phyloP scores from a whole-genome alignment of 2,329 filamentous ascomycete species.

The Talaromyces funiculosus region DNA sequence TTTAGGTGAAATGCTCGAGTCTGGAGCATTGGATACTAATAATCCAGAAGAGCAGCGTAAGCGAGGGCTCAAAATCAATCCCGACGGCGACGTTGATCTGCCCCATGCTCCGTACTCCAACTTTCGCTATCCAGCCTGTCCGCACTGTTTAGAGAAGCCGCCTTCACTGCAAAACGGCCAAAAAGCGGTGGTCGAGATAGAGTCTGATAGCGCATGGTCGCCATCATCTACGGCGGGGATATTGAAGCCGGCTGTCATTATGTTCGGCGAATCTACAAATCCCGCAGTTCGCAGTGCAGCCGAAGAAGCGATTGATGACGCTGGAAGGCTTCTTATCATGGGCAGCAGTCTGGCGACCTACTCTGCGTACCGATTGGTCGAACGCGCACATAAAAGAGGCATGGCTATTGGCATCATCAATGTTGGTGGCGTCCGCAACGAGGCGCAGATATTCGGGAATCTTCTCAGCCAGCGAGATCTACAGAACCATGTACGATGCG shows the following conservation, averaged over 20 bases:
- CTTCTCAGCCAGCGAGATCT: conserved; percentile 21
- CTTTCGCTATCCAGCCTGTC: conserved; percentile 87
- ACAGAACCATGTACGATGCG: conserved; percentile 37
- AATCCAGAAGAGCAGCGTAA: conserved; percentile 63
- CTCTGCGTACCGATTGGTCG: conserved; percentile 85
- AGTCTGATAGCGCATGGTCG: conserved; percentile 74
- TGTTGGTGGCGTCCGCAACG: conserved; percentile 51
- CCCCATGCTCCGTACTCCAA: conserved; percentile 81
- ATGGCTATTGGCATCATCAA: conserved; percentile 88
- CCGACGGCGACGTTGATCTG: conserved; percentile 90
- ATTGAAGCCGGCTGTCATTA: conserved; percentile 86
- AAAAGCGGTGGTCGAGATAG: conserved; percentile 59
- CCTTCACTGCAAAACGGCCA: conserved; percentile 48
- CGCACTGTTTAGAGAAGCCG: conserved; percentile 65
- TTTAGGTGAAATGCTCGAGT: conserved; percentile 63
- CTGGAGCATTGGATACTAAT: conserved; percentile 72
- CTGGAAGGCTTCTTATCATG: conserved; percentile 69
- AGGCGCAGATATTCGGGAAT: conserved; percentile 36
- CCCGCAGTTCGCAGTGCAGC: conserved; percentile 64
- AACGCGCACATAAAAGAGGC: conserved; percentile 70
- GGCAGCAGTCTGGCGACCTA: conserved; percentile 92
- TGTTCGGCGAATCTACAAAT: conserved; percentile 90
- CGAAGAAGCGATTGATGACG: conserved; percentile 71
- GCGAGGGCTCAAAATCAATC: conserved; percentile 74
- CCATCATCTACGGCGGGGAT: conserved; percentile 65